Conservation (phyloP, 495 filamentous ascomycete genomes). For the Eremomyces bilateralis region DNA sequence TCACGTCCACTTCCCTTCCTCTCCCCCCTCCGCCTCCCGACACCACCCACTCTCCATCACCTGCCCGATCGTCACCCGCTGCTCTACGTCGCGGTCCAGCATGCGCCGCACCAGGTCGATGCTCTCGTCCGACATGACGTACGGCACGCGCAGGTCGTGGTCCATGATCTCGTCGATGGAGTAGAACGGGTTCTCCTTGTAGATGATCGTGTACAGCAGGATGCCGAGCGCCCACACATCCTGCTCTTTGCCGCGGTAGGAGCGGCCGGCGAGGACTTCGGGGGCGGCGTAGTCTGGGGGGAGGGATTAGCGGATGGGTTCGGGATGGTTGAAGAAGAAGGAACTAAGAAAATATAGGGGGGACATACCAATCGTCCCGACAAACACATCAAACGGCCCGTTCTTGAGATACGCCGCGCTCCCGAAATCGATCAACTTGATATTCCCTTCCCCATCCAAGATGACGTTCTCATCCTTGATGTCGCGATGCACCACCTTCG, state of each 20-base stretch:
- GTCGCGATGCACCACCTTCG: conserved; percentile 83
- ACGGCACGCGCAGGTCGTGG: conserved; percentile 79
- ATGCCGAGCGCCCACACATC: conserved; percentile 99
- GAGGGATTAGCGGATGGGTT: neutral
- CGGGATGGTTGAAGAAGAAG: neutral
- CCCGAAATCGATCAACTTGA: conserved; percentile 96
- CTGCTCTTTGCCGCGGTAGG: conserved; percentile 90
- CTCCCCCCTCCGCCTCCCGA: conserved; percentile 7
- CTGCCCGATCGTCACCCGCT: conserved; percentile 58
- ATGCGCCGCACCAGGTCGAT: conserved; percentile 77
- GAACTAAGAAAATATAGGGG: neutral
- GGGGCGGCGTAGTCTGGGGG: conserved; percentile 81
- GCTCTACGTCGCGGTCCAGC: conserved; percentile 74
- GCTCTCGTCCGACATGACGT: conserved; percentile 73
- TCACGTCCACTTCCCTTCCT: neutral
- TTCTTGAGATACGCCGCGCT: conserved; percentile 96
- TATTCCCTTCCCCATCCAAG: conserved; percentile 81
- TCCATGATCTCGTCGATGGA: conserved; percentile 98
- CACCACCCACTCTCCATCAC: conserved; percentile 77
- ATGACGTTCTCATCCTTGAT: conserved; percentile 99
- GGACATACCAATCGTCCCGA: conserved; percentile 83
- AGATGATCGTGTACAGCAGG: conserved; percentile 91
- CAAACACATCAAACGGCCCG: conserved; percentile 97
- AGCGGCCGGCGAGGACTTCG: conserved; percentile 81
- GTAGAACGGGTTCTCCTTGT: conserved; percentile 99